Conservation (phyloP, 139 green algal genomes). For the Haematococcus lacustris region DNA sequence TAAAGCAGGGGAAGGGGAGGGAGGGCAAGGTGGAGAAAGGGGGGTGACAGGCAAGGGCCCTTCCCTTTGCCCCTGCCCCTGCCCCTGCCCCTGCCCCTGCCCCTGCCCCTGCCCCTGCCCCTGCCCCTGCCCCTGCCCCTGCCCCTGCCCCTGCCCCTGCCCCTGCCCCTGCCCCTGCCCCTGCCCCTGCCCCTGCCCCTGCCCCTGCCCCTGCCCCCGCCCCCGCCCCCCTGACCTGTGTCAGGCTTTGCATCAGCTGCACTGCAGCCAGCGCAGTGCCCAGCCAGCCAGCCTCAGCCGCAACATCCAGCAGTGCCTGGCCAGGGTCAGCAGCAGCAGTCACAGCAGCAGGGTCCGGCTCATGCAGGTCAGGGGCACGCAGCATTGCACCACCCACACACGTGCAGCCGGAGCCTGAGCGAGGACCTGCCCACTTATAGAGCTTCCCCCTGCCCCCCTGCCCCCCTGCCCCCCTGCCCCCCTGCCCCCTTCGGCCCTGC, state of each 20-base stretch:
- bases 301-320: constrained; percentile 86
- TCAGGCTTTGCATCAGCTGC: constrained; percentile 75
- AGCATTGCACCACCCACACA: not conserved
- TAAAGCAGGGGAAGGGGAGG: not conserved
- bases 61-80: too few relatives aligned
- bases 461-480: too few relatives aligned
- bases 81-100: too few relatives aligned
- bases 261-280: constrained; percentile 66
- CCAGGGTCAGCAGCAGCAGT: constrained; percentile 9
- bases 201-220: too few relatives aligned
- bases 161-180: too few relatives aligned
- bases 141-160: too few relatives aligned
- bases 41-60: not conserved
- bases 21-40: not conserved
- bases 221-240: too few relatives aligned
- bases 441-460: too few relatives aligned
- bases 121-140: too few relatives aligned
- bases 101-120: too few relatives aligned
- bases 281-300: constrained; percentile 75
- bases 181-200: too few relatives aligned
- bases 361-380: not conserved
- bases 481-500: not conserved
- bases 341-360: constrained; percentile 50
- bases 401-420: not conserved
- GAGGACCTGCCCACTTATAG: not conserved